Percentiles rank a stretch among this genome's conserved stretches.
Evolutionary conservation across 495 filamentous ascomycete species (phyloP).

Genomic region (Astrothelium macrocarpum): DNA sequence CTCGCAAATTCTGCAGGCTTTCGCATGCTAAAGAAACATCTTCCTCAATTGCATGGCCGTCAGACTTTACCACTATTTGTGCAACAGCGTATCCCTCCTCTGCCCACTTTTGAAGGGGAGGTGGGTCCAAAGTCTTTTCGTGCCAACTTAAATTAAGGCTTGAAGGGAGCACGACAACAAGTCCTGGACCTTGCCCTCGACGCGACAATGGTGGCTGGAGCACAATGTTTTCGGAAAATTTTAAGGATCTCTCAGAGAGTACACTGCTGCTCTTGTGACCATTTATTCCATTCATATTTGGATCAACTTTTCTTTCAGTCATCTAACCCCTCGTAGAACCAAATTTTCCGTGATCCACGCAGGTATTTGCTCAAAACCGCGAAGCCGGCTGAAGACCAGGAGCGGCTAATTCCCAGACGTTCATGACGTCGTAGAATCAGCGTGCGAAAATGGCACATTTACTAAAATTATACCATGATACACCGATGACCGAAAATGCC

Average conservation of each 20-base stretch:
- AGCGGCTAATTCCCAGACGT: too few relatives aligned
- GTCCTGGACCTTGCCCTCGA: conserved; percentile 44
- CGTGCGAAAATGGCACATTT: too few relatives aligned
- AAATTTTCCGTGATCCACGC: too few relatives aligned
- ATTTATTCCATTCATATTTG: conserved; percentile 1
- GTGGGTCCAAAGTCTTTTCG: conserved; percentile 28
- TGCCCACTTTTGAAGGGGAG: conserved; percentile 48
- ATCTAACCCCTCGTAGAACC: too few relatives aligned
- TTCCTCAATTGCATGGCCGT: conserved; percentile 6
- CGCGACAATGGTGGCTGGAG: conserved; percentile 49
- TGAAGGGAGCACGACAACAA: conserved; percentile 35
- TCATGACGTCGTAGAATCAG: too few relatives aligned
- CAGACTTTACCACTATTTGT: conserved; percentile 26
- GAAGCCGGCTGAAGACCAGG: too few relatives aligned
- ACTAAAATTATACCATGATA: too few relatives aligned
- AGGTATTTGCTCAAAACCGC: too few relatives aligned
- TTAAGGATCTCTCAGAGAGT: conserved; percentile 7
- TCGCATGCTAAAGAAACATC: conserved; percentile 18
- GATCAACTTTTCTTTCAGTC: too few relatives aligned
- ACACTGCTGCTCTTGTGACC: background rate
- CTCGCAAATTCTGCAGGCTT: conserved; percentile 22
- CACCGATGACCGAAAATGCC: too few relatives aligned
- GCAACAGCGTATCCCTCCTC: conserved; percentile 49
- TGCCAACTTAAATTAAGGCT: conserved; percentile 14
- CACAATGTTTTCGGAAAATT: conserved; percentile 12